These are phyloP conservation scores for Emmonsiellopsis sp. DNA, from an alignment of 2,329 filamentous ascomycete genomes.

Conservation along the genomic window DNA sequence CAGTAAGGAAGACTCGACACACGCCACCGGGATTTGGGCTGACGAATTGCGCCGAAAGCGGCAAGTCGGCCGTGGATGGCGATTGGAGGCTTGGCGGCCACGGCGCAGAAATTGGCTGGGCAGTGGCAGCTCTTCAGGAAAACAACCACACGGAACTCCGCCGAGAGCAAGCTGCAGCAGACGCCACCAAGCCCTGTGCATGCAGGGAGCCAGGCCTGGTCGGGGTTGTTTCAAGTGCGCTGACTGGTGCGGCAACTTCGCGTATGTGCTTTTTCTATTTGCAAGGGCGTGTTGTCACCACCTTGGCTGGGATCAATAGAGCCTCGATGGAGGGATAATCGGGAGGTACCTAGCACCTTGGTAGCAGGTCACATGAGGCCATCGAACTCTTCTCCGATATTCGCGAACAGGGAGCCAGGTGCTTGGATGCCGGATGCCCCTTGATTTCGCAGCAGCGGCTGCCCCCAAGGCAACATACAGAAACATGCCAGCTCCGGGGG, in stretches of 20 bases:
- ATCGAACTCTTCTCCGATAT: too few species aligned
- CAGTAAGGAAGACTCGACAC: too few species aligned
- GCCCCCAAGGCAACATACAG: not conserved
- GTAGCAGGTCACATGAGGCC: too few species aligned
- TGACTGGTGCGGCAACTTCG: not conserved
- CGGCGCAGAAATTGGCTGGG: too few species aligned
- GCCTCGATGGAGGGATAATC: not conserved
- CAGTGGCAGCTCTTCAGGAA: not conserved
- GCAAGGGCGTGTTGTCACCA: too few species aligned
- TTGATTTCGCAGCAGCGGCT: too few species aligned
- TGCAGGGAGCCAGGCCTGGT: not conserved
- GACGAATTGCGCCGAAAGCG: too few species aligned
- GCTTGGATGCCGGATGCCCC: not conserved
- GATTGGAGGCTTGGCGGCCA: too few species aligned
- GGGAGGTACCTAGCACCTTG: not conserved
- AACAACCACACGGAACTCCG: conserved; percentile 1
- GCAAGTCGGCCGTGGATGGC: too few species aligned
- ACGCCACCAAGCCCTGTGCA: not conserved
- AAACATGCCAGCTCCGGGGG: not conserved
- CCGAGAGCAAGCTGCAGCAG: not conserved
- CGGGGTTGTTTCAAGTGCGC: not conserved
- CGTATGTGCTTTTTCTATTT: not conserved
- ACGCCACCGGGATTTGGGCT: too few species aligned
- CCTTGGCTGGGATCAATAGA: not conserved
- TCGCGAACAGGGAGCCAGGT: too few species aligned